These are phyloP conservation scores for maize (Zea mays) DNA, from an alignment of 176 grass and related monocot species.

Conservation along the genomic window DNA sequence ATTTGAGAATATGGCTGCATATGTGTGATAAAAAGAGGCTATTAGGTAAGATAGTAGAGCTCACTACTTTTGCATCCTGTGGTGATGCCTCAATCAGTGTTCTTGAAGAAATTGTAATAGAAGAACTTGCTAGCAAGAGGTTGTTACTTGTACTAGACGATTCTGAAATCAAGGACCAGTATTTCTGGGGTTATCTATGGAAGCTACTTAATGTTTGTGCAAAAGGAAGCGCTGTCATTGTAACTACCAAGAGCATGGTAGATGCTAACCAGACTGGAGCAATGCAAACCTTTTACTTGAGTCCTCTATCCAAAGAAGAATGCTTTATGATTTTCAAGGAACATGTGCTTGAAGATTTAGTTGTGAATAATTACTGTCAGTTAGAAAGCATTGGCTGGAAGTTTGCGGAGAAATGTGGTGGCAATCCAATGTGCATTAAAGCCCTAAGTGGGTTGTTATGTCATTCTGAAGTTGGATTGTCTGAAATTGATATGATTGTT, in stretches of 20 bases:
- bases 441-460: not conserved
- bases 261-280: not conserved
- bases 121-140: constrained; percentile 7
- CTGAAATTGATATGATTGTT: not conserved
- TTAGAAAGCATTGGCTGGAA: not conserved
- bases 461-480: constrained; percentile 7
- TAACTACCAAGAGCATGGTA: not conserved
- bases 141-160: not conserved
- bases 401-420: constrained; percentile 12
- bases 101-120: constrained; percentile 2
- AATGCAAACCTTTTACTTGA: constrained; percentile 3
- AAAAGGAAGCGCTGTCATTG: not conserved
- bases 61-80: not conserved
- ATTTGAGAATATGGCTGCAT: not conserved
- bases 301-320: constrained; percentile 25
- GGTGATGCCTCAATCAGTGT: not conserved
- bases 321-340: constrained; percentile 5
- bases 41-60: not conserved
- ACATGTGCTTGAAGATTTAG: not conserved
- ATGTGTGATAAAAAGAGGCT: not conserved
- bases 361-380: not conserved
- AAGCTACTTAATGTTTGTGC: not conserved
- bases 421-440: constrained; percentile 7
- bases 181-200: not conserved
- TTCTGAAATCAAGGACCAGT: not conserved